These are phyloP conservation scores for Camillea tinctor DNA, from an alignment of 2,329 filamentous ascomycete species.

Conservation along the genomic window DNA sequence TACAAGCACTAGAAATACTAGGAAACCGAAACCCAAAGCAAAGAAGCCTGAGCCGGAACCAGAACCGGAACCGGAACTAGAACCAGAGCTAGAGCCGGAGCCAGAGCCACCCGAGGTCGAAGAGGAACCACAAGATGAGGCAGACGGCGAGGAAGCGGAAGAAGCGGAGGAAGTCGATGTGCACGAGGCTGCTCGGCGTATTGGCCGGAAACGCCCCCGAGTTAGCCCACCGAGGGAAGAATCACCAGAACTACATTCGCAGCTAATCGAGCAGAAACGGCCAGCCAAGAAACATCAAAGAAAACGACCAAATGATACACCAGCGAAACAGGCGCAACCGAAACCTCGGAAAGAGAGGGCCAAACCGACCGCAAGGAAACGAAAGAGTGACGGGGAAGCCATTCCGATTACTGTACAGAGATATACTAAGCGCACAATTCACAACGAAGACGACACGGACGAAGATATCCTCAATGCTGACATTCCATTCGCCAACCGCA, in stretches of 20 bases:
- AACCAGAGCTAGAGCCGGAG: conserved; percentile 1
- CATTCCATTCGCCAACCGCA: conserved; percentile 52
- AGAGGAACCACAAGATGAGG: conserved; percentile 7
- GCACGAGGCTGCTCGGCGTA: conserved; percentile 40
- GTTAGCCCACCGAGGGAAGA: conserved; percentile 33
- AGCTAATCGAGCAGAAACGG: conserved; percentile 32
- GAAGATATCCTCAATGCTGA: conserved; percentile 47
- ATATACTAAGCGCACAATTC: conserved; percentile 49
- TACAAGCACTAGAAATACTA: conserved; percentile 27
- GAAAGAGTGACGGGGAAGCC: conserved; percentile 27
- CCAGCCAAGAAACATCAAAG: conserved; percentile 35
- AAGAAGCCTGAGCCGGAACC: conserved; percentile 12
- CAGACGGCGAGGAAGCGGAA: conserved; percentile 14
- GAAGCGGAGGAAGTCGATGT: conserved; percentile 45
- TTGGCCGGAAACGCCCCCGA: conserved; percentile 45
- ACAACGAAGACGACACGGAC: conserved; percentile 38
- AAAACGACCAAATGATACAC: conserved; percentile 38
- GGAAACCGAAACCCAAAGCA: conserved; percentile 25
- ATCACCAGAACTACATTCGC: conserved; percentile 43
- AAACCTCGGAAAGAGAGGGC: conserved; percentile 25
- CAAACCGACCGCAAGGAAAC: conserved; percentile 20
- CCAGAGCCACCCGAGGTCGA: neutral
- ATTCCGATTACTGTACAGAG: conserved; percentile 62
- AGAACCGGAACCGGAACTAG: conserved; percentile 1
- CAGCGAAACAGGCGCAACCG: conserved; percentile 42